Conservation (phyloP, 371 early-diverging fungal genomes). For the Encephalitozoon romaleae region DNA sequence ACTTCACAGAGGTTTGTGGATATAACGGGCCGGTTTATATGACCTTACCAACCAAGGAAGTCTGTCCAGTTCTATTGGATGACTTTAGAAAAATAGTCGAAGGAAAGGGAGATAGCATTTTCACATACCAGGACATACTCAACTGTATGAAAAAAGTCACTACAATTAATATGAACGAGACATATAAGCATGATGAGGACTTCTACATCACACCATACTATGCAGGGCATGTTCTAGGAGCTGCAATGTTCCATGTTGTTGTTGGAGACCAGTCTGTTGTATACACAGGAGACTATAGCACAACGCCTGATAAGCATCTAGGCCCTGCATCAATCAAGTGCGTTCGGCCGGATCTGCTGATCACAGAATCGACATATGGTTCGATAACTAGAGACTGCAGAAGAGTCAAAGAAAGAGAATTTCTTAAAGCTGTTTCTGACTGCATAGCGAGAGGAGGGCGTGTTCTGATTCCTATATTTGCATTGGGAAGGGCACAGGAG, state of each 20-base stretch:
- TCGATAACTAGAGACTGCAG: slow-evolving; percentile 84
- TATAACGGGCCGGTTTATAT: slow-evolving; percentile 86
- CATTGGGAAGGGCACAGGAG: slow-evolving; percentile 86
- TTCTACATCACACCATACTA: slow-evolving; percentile 72
- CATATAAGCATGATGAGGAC: slow-evolving; percentile 52
- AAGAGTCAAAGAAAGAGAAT: slow-evolving; percentile 76
- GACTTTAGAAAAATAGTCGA: slow-evolving; percentile 74
- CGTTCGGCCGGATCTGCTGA: slow-evolving; percentile 74
- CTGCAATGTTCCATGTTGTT: slow-evolving; percentile 81
- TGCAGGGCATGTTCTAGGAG: slow-evolving; percentile 93
- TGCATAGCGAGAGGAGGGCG: slow-evolving; percentile 76
- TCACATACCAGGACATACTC: slow-evolving; percentile 66
- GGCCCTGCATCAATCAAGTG: slow-evolving; percentile 83
- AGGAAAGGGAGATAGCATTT: slow-evolving; percentile 64
- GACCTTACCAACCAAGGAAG: slow-evolving; percentile 87
- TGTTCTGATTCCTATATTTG: slow-evolving; percentile 85
- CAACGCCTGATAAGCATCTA: slow-evolving; percentile 84
- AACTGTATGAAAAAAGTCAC: slow-evolving; percentile 78
- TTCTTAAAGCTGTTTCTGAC: slow-evolving; percentile 75
- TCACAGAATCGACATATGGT: slow-evolving; percentile 87
- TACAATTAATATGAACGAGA: slow-evolving; percentile 68
- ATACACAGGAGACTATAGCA: slow-evolving; percentile 93
- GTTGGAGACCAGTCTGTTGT: slow-evolving; percentile 65
- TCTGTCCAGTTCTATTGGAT: slow-evolving; percentile 77
- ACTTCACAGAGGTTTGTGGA: slow-evolving; percentile 82